Conservation (phyloP, 129 eudicot genomes). For the Helianthus tuberosus region DNA sequence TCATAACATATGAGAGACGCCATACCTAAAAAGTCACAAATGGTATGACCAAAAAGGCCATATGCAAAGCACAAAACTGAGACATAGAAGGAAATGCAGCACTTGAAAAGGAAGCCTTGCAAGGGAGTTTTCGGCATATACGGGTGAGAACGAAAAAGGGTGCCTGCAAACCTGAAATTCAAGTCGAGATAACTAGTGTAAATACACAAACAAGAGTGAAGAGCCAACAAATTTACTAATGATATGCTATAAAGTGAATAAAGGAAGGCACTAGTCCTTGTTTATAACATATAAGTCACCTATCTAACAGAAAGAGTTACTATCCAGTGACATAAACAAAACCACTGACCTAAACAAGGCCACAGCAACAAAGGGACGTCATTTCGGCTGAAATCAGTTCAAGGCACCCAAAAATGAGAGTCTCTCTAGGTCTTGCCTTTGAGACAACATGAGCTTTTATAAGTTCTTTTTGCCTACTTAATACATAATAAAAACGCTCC, state of each 20-base stretch:
- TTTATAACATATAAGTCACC: too few species aligned
- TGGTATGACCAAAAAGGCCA: slow-evolving; percentile 90
- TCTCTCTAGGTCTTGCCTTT: slow-evolving; percentile 97
- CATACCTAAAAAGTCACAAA: slow-evolving; percentile 95
- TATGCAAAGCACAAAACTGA: slow-evolving; percentile 82
- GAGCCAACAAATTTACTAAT: slow-evolving; percentile 11
- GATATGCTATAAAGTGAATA: not conserved
- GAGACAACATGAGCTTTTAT: too few species aligned
- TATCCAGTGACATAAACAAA: slow-evolving; percentile 49
- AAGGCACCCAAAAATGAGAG: slow-evolving; percentile 99
- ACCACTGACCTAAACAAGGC: slow-evolving; percentile 94
- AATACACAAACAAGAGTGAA: not conserved
- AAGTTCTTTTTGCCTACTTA: too few species aligned
- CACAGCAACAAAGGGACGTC: slow-evolving; percentile 36
- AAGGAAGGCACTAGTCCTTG: not conserved
- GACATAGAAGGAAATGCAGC: slow-evolving; percentile 79
- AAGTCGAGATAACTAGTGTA: slow-evolving; percentile 1
- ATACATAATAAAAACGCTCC: too few species aligned
- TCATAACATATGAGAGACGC: slow-evolving; percentile 84
- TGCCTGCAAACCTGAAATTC: slow-evolving; percentile 87
- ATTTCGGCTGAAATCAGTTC: slow-evolving; percentile 55
- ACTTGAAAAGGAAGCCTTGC: slow-evolving; percentile 87
- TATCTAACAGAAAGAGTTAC: too few species aligned
- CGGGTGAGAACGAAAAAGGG: slow-evolving; percentile 86
- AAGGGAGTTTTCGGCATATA: slow-evolving; percentile 94